Conservation (phyloP, 2,329 filamentous ascomycete genomes). For the Pseudogymnoascus sp. region DNA sequence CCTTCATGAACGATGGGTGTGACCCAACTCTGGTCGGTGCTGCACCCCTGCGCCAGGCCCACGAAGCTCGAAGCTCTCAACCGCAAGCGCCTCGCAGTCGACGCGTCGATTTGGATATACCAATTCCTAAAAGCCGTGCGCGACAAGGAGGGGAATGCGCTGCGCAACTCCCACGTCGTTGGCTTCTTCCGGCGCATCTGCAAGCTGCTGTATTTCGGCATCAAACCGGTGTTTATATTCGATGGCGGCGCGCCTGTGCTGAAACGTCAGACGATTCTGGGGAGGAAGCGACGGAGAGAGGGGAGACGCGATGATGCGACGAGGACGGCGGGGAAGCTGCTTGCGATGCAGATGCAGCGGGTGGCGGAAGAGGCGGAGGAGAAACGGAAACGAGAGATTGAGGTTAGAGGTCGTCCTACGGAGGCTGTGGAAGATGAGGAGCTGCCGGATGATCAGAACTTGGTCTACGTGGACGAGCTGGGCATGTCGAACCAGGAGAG, state of each 20-base stretch:
- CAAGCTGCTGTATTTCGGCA: slow-evolving; percentile 93
- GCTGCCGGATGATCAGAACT: slow-evolving; percentile 55
- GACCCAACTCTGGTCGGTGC: slow-evolving; percentile 91
- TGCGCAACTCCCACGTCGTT: slow-evolving; percentile 91
- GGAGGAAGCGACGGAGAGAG: slow-evolving; percentile 70
- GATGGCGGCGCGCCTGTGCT: slow-evolving; percentile 87
- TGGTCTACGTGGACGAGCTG: slow-evolving; percentile 88
- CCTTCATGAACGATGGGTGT: slow-evolving; percentile 66
- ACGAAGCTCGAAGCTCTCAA: slow-evolving; percentile 96
- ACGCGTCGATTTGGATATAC: slow-evolving; percentile 99
- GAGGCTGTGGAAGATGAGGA: slow-evolving; percentile 54
- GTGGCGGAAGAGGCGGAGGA: slow-evolving; percentile 76
- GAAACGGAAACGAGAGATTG: slow-evolving; percentile 43
- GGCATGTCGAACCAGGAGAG: slow-evolving; percentile 73
- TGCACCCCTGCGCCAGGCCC: slow-evolving; percentile 89
- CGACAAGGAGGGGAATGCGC: slow-evolving; percentile 93
- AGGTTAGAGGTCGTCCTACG: slow-evolving; percentile 27
- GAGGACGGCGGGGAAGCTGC: slow-evolving; percentile 78
- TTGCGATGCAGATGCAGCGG: slow-evolving; percentile 91
- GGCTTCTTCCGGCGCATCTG: slow-evolving; percentile 98
- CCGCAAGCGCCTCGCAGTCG: slow-evolving; percentile 89
- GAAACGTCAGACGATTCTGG: slow-evolving; percentile 83
- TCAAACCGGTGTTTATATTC: slow-evolving; percentile 95
- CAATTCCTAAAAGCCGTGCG: slow-evolving; percentile 98
- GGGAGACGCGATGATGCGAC: slow-evolving; percentile 88